Percentiles rank a stretch among this genome's conserved stretches.
phyloP scores from a whole-genome alignment of 139 green algal species.

The Closterium sp. region DNA sequence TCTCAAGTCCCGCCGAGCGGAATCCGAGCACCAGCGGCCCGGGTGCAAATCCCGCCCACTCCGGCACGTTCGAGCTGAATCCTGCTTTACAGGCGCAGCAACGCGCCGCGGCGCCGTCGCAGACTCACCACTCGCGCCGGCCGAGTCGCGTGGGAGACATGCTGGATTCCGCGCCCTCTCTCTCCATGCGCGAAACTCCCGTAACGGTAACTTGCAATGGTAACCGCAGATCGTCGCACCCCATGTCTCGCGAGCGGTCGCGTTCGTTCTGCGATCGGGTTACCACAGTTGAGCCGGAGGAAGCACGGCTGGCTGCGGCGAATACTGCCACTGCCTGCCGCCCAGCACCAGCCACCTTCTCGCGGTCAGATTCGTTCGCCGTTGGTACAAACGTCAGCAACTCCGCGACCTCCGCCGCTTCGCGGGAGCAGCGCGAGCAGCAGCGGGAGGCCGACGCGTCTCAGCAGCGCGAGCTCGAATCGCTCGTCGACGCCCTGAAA shows the following conservation, averaged over 20 bases:
- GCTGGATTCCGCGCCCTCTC: background rate
- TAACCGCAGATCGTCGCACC: background rate
- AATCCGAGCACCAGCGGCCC: background rate
- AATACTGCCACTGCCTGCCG: background rate
- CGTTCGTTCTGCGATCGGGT: background rate
- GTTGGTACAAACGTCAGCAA: no score
- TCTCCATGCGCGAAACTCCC: background rate
- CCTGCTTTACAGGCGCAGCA: background rate
- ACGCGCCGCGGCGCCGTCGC: background rate
- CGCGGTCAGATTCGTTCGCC: background rate
- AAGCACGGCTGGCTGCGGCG: background rate
- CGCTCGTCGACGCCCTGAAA: background rate
- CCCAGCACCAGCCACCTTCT: background rate
- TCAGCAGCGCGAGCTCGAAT: background rate
- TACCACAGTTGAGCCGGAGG: background rate
- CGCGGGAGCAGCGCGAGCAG: background rate
- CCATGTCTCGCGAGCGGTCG: background rate
- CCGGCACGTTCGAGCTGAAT: background rate
- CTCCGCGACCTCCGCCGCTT: background rate
- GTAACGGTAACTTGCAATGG: background rate
- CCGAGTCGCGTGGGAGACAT: background rate
- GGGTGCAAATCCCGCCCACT: background rate
- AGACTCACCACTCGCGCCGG: background rate
- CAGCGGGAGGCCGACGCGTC: background rate
- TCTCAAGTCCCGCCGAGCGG: background rate